Conservation (phyloP, 805 yeast species). For the Metschnikowia peoriensis region DNA sequence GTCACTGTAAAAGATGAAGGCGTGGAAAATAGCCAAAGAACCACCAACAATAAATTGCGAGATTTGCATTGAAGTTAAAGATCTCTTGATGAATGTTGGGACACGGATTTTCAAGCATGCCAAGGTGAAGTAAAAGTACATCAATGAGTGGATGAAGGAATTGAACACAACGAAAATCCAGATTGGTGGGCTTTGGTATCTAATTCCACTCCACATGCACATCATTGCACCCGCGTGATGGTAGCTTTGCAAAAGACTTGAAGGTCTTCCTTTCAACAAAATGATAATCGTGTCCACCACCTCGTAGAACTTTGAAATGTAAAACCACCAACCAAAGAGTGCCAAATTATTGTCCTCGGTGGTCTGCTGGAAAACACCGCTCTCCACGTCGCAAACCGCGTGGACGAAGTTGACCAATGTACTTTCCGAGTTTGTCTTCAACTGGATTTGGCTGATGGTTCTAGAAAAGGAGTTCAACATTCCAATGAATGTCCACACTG, state of each 20-base stretch:
- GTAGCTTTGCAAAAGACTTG: conserved; percentile 66
- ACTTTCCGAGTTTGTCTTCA: conserved; percentile 17
- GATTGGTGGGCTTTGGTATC: conserved; percentile 70
- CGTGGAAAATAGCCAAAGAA: conserved; percentile 59
- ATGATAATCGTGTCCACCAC: conserved; percentile 68
- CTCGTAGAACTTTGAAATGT: conserved; percentile 69
- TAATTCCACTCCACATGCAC: conserved; percentile 77
- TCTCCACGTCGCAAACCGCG: conserved; percentile 56
- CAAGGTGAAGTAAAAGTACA: conserved; percentile 68
- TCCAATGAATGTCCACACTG: conserved; percentile 70
- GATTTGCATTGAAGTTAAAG: conserved; percentile 65
- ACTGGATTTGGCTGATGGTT: conserved; percentile 27
- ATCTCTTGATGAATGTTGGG: conserved; percentile 55
- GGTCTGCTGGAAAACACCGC: conserved; percentile 51
- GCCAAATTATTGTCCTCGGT: conserved; percentile 38
- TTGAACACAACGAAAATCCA: conserved; percentile 80
- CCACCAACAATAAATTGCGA: conserved; percentile 70
- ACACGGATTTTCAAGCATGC: conserved; percentile 57
- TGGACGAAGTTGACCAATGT: conserved; percentile 53
- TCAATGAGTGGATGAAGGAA: conserved; percentile 72
- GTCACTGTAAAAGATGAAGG: conserved; percentile 60
- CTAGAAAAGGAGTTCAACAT: conserved; percentile 52
- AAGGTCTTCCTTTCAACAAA: conserved; percentile 63
- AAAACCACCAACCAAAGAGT: conserved; percentile 64
- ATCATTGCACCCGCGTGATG: conserved; percentile 81